These are phyloP conservation scores for Kwoniella europaea DNA, from an alignment of 768 basidiomycete species.

Conservation along the genomic window DNA sequence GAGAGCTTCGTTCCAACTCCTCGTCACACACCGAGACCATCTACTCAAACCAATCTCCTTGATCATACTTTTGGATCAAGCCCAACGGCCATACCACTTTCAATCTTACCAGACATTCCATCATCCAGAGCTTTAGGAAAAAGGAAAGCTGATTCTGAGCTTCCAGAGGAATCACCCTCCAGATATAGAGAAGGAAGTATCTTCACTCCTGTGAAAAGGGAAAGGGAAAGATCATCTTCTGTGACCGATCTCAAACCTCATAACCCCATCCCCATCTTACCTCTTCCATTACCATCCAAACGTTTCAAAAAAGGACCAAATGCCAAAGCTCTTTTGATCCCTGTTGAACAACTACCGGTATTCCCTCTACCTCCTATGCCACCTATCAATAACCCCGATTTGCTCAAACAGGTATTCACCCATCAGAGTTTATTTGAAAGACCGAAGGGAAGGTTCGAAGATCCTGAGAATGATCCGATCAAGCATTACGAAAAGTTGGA, in stretches of 20 bases:
- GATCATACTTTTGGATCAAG: background rate
- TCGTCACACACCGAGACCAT: background rate
- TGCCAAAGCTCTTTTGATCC: conserved; percentile 43
- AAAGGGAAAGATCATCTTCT: background rate
- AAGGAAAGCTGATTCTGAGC: conserved; percentile 10
- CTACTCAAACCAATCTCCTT: background rate
- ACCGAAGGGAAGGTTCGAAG: conserved; percentile 43
- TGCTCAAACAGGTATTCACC: conserved; percentile 47
- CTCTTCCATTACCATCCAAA: conserved; percentile 47
- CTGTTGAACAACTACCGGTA: conserved; percentile 49
- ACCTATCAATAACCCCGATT: conserved; percentile 32
- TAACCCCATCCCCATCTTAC: conserved; percentile 31
- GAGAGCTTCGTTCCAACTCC: conserved; percentile 5
- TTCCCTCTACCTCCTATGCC: conserved; percentile 53
- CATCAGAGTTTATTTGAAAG: conserved; percentile 43
- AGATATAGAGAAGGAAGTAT: background rate
- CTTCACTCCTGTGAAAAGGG: conserved; percentile 1
- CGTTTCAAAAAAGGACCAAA: conserved; percentile 40
- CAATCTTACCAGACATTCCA: background rate
- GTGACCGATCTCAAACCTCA: conserved; percentile 4
- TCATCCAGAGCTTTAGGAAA: background rate
- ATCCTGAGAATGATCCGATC: conserved; percentile 36
- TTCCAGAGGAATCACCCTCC: background rate
- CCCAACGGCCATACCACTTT: background rate
- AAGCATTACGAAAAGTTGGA: conserved; percentile 55